phyloP scores from a whole-genome alignment of 768 basidiomycete genomes.

The Leccinum uliginosum region DNA sequence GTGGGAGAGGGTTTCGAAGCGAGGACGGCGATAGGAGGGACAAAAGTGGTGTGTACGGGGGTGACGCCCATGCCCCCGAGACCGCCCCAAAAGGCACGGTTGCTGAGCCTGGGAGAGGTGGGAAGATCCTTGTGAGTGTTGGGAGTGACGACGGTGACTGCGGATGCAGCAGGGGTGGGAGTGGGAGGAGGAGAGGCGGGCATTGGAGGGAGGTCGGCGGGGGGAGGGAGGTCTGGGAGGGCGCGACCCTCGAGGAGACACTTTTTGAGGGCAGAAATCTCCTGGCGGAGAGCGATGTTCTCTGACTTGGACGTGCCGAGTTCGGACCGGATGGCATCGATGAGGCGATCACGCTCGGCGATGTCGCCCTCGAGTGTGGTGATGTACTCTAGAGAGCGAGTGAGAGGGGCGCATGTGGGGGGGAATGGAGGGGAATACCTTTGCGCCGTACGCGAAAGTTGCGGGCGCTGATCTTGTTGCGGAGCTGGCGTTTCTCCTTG shows the following conservation, averaged over 20 bases:
- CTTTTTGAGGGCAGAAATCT: constrained; percentile 70
- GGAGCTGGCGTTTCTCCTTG: constrained; percentile 92
- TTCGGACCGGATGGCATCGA: constrained; percentile 82
- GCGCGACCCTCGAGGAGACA: constrained; percentile 67
- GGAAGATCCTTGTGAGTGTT: constrained; percentile 79
- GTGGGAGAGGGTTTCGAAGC: constrained; percentile 21
- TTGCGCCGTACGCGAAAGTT: constrained; percentile 95
- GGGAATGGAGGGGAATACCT: constrained; percentile 42
- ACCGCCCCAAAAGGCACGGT: constrained; percentile 79
- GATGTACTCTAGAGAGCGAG: constrained; percentile 70
- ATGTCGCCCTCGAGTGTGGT: constrained; percentile 91
- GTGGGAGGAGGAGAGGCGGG: constrained; percentile 41
- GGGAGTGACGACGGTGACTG: constrained; percentile 43
- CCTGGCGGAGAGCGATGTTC: constrained; percentile 77
- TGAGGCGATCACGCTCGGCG: constrained; percentile 84
- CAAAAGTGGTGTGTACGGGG: constrained; percentile 78
- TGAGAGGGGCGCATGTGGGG: not conserved
- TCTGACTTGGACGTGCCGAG: constrained; percentile 76
- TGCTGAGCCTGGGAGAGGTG: constrained; percentile 51
- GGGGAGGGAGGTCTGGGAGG: constrained; percentile 42
- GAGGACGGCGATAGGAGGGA: constrained; percentile 58
- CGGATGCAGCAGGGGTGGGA: constrained; percentile 12
- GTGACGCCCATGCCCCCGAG: constrained; percentile 65
- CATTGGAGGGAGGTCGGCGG: constrained; percentile 35
- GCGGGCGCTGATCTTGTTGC: constrained; percentile 95